phyloP scores from a whole-genome alignment of 2,329 filamentous ascomycete genomes.

The Leptographium galeiforme region DNA sequence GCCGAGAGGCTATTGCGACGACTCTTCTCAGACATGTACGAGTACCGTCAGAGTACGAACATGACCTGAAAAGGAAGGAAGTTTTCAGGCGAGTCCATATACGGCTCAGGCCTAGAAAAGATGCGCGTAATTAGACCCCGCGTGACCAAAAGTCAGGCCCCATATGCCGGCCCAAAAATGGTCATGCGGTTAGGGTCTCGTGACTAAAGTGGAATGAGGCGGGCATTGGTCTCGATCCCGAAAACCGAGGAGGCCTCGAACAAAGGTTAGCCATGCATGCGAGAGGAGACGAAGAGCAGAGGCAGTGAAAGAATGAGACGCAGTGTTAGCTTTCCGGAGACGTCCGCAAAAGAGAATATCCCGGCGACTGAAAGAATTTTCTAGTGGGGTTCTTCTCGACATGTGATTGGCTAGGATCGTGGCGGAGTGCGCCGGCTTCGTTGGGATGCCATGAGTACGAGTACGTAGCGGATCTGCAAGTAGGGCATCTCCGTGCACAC shows the following conservation, averaged over 20 bases:
- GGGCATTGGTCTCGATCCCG: not conserved
- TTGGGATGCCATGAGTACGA: not conserved
- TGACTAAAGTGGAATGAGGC: not conserved
- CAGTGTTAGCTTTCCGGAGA: not conserved
- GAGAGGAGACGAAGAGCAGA: not conserved
- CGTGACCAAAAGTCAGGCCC: slow-evolving; percentile 6
- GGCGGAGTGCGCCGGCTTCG: not conserved
- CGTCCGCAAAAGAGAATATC: not conserved
- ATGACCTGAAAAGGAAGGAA: not conserved
- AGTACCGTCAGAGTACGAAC: not conserved
- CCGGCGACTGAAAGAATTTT: not conserved
- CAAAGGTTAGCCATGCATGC: not conserved
- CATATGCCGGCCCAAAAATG: not conserved
- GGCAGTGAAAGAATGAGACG: not conserved
- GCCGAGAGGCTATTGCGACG: not conserved
- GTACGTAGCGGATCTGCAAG: not conserved
- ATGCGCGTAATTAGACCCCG: slow-evolving; percentile 5
- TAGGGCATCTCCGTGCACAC: not conserved
- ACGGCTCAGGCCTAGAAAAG: not conserved
- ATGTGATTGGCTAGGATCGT: not conserved
- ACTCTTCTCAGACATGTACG: not conserved
- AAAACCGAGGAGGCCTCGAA: not conserved
- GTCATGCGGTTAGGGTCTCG: slow-evolving; percentile 7
- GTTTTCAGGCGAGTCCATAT: not conserved
- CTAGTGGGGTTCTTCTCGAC: not conserved